phyloP scores from a whole-genome alignment of 139 green algal genomes.

The Picochlorum sp. region DNA sequence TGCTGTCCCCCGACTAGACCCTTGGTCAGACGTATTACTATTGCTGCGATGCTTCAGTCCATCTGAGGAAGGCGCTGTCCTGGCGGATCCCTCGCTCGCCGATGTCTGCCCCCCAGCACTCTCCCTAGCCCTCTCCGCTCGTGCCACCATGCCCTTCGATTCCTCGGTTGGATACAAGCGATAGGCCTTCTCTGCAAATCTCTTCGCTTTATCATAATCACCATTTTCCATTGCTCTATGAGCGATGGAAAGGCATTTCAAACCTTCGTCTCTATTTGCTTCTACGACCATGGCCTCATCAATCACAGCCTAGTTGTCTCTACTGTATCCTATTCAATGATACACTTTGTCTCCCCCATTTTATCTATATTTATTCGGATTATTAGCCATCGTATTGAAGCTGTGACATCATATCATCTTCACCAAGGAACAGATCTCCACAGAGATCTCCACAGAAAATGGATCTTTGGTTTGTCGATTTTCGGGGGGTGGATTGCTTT shows the following conservation, averaged over 20 bases:
- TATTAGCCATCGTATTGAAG: too few relatives aligned
- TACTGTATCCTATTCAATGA: too few relatives aligned
- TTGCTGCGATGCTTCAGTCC: constrained; percentile 2
- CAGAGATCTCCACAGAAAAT: too few relatives aligned
- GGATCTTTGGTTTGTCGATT: too few relatives aligned
- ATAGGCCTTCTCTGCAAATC: constrained; percentile 48
- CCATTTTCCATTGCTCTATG: constrained; percentile 3
- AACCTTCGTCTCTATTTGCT: constrained; percentile 13
- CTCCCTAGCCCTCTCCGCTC: not conserved
- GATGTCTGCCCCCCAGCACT: not conserved
- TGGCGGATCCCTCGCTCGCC: not conserved
- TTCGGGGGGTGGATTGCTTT: too few relatives aligned
- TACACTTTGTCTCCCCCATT: too few relatives aligned
- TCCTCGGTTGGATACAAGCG: constrained; percentile 34
- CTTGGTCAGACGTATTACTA: not conserved
- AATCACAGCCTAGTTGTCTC: too few relatives aligned
- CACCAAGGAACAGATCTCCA: too few relatives aligned
- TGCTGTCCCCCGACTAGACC: constrained; percentile 22
- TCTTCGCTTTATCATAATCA: constrained; percentile 35
- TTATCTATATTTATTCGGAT: too few relatives aligned
- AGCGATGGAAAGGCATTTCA: constrained; percentile 11
- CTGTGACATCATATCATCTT: too few relatives aligned
- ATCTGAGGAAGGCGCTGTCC: not conserved
- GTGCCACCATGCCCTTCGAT: constrained; percentile 6
- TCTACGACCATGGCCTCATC: not conserved